A percentile compares a stretch with the other conserved stretches of the same genome.
Conservation (phyloP, 345 rosid species). For the Boechera retrofracta region DNA sequence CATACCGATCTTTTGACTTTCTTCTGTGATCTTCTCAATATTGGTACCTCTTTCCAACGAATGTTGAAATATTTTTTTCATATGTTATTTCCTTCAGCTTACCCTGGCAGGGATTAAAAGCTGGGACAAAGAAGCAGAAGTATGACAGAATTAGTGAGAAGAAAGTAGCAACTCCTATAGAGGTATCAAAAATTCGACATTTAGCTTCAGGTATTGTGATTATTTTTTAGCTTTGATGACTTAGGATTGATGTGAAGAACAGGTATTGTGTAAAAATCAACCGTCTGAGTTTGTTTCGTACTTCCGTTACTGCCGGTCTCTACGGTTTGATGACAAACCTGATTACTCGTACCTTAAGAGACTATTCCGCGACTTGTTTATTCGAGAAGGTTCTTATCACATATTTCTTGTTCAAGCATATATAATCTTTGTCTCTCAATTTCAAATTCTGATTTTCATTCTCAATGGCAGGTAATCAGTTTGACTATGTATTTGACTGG, state of each 20-base stretch:
- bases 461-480: constrained; percentile 63
- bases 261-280: constrained; percentile 74
- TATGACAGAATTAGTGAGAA: constrained; percentile 83
- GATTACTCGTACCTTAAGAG: constrained; percentile 87
- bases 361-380: constrained; percentile 82
- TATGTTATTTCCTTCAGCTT: constrained; percentile 54
- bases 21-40: not conserved
- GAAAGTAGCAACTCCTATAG: constrained; percentile 78
- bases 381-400: constrained; percentile 65
- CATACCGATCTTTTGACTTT: constrained; percentile 22
- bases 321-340: constrained; percentile 83
- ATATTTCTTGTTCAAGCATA: not conserved
- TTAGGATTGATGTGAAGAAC: constrained; percentile 29
- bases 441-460: not conserved
- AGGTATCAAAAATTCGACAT: constrained; percentile 48
- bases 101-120: constrained; percentile 87
- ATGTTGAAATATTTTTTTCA: not conserved
- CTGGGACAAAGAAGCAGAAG: constrained; percentile 84
- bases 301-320: constrained; percentile 75
- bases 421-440: not conserved
- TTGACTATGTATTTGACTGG: constrained; percentile 84
- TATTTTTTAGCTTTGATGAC: not conserved
- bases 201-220: not conserved
- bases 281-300: constrained; percentile 76
- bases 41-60: constrained; percentile 4